Percentiles rank a stretch among this genome's conserved stretches.
These are phyloP conservation scores for Didymella pomorum DNA, from an alignment of 2,329 filamentous ascomycete species.

Conservation along the genomic window DNA sequence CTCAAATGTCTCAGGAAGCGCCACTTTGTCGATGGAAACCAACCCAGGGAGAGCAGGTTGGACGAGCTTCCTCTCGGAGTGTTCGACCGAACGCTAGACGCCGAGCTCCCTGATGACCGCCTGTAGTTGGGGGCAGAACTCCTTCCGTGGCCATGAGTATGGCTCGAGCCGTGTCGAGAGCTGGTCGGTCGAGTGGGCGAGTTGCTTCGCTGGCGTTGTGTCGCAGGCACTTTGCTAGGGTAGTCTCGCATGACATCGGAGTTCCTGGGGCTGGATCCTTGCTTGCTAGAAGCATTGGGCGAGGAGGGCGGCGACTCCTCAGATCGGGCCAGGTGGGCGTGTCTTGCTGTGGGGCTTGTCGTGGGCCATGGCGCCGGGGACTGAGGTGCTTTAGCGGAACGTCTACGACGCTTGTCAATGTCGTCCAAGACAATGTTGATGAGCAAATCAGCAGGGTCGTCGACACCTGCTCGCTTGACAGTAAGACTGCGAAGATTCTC, in stretches of 20 bases:
- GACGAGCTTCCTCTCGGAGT: slow-evolving; percentile 73
- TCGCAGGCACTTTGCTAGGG: slow-evolving; percentile 47
- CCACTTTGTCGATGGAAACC: slow-evolving; percentile 89
- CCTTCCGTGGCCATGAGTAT: slow-evolving; percentile 71
- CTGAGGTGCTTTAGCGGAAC: slow-evolving; percentile 84
- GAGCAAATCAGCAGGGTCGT: slow-evolving; percentile 88
- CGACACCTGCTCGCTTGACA: slow-evolving; percentile 84
- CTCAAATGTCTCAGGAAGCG: slow-evolving; percentile 91
- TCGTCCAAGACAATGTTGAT: slow-evolving; percentile 96
- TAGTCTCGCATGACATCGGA: slow-evolving; percentile 66
- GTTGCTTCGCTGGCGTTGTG: slow-evolving; percentile 71
- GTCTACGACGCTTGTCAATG: slow-evolving; percentile 87
- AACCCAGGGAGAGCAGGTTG: slow-evolving; percentile 75
- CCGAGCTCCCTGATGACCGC: slow-evolving; percentile 91
- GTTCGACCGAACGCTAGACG: slow-evolving; percentile 71
- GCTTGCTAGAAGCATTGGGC: slow-evolving; percentile 50
- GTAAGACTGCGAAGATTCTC: slow-evolving; percentile 91
- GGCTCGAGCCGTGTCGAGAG: slow-evolving; percentile 73
- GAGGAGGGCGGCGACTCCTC: slow-evolving; percentile 67
- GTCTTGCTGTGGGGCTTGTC: slow-evolving; percentile 69
- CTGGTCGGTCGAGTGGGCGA: slow-evolving; percentile 81
- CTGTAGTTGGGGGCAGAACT: slow-evolving; percentile 72
- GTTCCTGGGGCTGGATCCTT: slow-evolving; percentile 59
- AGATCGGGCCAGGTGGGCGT: slow-evolving; percentile 72
- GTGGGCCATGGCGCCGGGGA: slow-evolving; percentile 76